Percentiles rank a stretch among this genome's conserved stretches.
Evolutionary conservation across 495 filamentous ascomycete genomes (phyloP).

Genomic region (Astrothelium macrocarpum): DNA sequence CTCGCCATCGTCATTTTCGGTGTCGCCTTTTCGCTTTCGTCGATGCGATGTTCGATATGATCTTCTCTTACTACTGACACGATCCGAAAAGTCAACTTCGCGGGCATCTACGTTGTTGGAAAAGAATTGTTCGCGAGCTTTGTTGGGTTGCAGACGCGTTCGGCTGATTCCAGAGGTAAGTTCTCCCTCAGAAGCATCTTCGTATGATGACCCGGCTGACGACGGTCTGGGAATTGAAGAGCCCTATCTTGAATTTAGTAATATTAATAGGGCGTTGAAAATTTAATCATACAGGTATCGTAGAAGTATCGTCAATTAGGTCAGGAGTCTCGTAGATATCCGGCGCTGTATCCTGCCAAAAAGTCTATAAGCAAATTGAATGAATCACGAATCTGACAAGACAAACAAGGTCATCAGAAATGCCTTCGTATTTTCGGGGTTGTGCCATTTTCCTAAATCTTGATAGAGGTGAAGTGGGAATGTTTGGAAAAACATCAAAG

Average conservation of each 20-base stretch:
- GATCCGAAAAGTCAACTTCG: conserved; percentile 63
- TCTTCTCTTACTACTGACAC: conserved; percentile 57
- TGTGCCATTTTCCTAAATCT: neutral
- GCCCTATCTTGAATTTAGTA: neutral
- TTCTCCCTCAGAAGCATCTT: neutral
- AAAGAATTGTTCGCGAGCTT: conserved; percentile 7
- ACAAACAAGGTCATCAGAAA: neutral
- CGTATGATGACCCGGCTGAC: neutral
- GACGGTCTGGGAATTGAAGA: conserved; percentile 3
- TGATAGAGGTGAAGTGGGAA: neutral
- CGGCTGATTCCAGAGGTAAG: neutral
- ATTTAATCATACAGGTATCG: neutral
- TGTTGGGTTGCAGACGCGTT: neutral
- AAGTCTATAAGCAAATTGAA: neutral
- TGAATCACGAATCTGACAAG: neutral
- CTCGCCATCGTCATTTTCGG: conserved; percentile 53
- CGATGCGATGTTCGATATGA: conserved; percentile 66
- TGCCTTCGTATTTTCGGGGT: conserved; percentile 2
- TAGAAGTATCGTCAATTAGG: conserved; percentile 10
- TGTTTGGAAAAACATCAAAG: neutral
- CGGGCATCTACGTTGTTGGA: conserved; percentile 7
- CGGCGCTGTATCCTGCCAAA: conserved; percentile 12
- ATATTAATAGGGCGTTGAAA: neutral
- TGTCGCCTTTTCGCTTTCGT: conserved; percentile 47
- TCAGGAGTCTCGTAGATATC: conserved; percentile 25